These are phyloP conservation scores for Citrus australasica DNA, from an alignment of 345 rosid species.

Conservation along the genomic window DNA sequence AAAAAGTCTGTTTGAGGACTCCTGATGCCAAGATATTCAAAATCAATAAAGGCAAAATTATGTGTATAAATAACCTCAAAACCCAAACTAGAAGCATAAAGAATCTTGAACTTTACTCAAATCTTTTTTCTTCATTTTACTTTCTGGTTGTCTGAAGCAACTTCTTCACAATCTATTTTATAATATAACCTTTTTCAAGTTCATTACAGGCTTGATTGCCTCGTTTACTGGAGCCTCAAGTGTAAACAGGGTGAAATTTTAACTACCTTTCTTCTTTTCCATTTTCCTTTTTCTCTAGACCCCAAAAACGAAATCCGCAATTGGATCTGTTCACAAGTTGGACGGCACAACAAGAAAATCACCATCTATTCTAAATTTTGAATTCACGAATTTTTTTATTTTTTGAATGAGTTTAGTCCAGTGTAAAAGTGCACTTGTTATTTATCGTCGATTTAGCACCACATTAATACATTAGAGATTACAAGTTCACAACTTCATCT, in stretches of 20 bases:
- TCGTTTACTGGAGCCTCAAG: background rate
- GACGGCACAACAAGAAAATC: background rate
- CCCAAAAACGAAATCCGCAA: background rate
- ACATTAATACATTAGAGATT: background rate
- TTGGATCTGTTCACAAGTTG: background rate
- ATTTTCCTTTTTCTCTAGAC: background rate
- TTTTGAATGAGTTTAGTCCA: background rate
- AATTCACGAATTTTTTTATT: background rate
- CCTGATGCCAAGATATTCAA: background rate
- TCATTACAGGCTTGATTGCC: background rate
- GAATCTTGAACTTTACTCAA: constrained; percentile 1
- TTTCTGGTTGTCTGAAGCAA: background rate
- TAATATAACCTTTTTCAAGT: background rate
- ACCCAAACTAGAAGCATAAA: background rate
- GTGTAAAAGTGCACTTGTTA: no score
- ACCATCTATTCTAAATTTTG: background rate
- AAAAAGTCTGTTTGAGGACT: background rate
- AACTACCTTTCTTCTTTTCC: background rate
- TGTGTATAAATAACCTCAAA: background rate
- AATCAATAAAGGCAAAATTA: background rate
- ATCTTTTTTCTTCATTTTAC: background rate
- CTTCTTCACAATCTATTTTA: background rate
- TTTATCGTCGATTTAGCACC: no score
- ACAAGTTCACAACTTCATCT: background rate
- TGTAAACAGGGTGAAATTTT: background rate